Percentiles rank a stretch among this genome's conserved stretches.
These are phyloP conservation scores for Cercospora citrullina DNA, from an alignment of 2,329 filamentous ascomycete species.

Conservation along the genomic window DNA sequence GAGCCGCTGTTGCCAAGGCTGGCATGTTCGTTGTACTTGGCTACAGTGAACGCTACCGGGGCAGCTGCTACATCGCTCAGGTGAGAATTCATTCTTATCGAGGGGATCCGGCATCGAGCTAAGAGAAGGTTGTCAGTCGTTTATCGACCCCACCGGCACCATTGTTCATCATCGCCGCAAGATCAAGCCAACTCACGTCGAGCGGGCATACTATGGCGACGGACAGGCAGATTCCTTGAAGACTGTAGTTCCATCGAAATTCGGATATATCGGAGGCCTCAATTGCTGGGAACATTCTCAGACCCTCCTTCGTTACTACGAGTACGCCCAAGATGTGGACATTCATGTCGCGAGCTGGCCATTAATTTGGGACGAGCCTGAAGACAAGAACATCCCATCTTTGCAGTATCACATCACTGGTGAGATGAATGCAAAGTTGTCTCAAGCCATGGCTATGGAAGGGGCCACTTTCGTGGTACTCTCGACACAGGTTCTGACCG, in stretches of 20 bases:
- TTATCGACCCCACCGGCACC: conserved; percentile 51
- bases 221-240: conserved; percentile 54
- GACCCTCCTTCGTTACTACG: conserved; percentile 18
- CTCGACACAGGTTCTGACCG: conserved; percentile 12
- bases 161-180: conserved; percentile 58
- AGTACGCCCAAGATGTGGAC: conserved; percentile 16
- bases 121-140: conserved; percentile 17
- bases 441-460: conserved; percentile 18
- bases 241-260: conserved; percentile 44
- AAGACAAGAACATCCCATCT: background rate
- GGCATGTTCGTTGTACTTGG: conserved; percentile 55
- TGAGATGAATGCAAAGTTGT: conserved; percentile 12
- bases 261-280: conserved; percentile 25
- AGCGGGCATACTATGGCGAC: conserved; percentile 57
- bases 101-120: background rate
- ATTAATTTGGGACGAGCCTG: conserved; percentile 8
- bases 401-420: conserved; percentile 18
- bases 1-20: conserved; percentile 51
- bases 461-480: conserved; percentile 16
- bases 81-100: conserved; percentile 26
- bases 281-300: conserved; percentile 35
- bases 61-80: conserved; percentile 56
- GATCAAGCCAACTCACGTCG: conserved; percentile 59
- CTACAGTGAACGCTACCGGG: conserved; percentile 54
- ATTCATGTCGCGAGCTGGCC: conserved; percentile 19